Evolutionary conservation across 169 alveolate species (phyloP).

Genomic region (Plasmodium cynomolgi): DNA sequence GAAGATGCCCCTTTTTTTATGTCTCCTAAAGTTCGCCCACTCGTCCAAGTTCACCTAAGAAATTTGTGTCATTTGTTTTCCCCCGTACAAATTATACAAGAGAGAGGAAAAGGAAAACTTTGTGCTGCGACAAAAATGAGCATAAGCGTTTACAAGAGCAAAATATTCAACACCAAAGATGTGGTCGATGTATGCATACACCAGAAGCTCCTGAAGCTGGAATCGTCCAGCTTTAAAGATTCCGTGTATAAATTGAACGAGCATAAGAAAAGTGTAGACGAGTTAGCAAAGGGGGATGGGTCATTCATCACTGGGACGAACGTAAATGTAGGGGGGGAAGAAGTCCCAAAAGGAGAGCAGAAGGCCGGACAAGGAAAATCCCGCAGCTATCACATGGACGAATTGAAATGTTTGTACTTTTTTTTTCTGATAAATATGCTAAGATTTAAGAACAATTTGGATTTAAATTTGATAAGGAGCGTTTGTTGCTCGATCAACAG

Average conservation of each 20-base stretch:
- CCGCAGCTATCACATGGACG: slow-evolving; percentile 6
- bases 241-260: slow-evolving; percentile 49
- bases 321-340: not conserved
- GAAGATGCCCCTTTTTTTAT: slow-evolving; percentile 1
- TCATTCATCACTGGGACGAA: not conserved
- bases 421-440: slow-evolving; percentile 63
- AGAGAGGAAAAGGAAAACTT: not conserved
- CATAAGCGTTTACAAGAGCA: slow-evolving; percentile 50
- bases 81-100: not conserved
- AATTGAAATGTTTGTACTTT: slow-evolving; percentile 52
- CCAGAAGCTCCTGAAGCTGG: slow-evolving; percentile 23
- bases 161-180: slow-evolving; percentile 55
- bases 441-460: slow-evolving; percentile 63
- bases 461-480: slow-evolving; percentile 30
- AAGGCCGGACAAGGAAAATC: not conserved
- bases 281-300: slow-evolving; percentile 1
- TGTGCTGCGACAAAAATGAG: slow-evolving; percentile 26
- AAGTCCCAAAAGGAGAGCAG: not conserved
- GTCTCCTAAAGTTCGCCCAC: slow-evolving; percentile 7
- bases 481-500: slow-evolving; percentile 41
- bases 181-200: slow-evolving; percentile 61
- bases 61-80: not conserved
- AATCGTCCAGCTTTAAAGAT: slow-evolving; percentile 54
- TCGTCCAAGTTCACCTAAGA: not conserved
- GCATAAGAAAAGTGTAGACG: slow-evolving; percentile 10